Base-by-base conservation (phyloP, 2,329 filamentous ascomycete genomes). In the Xylariales sp. region DNA sequence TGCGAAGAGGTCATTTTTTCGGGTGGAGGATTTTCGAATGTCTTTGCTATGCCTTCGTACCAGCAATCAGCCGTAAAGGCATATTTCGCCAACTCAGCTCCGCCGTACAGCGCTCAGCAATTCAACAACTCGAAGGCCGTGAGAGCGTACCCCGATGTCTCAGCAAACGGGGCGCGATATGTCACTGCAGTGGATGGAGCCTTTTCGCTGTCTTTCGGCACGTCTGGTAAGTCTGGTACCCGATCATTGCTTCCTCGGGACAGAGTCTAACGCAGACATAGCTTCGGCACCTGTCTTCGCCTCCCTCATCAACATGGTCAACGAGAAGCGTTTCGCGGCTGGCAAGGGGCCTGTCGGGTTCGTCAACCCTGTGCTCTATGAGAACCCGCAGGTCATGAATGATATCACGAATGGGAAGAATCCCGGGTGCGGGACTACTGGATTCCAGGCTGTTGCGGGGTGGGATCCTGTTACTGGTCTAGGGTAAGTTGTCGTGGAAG, bases 1-100 rank as follows among this genome's bases (percentile, higher is more conserved):
- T 70, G 69, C 45, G 63, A 71, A 48, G 65, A 62, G 1, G 59
- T 68, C 51, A 70, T 72, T 57, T 66, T 65, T 44, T 69, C 64
- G 4, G 68, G 68, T 5, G 70, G 71, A 14, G 71, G 71, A 11
- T 74, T 75, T 56, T 67, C 62, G 47, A 71, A 74, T 51, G 60
- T 71, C 50, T 75, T 73, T 45, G 49, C 60, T 2, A 50, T 68
- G 3, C 72, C 74, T 0, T 48, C 53, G 11, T 78, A 76, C 53
- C 74, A 78, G 48, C 51, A 57, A 7, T 43, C 49, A 0, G 66
- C 64, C 4, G 60, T 73, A 7, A 50, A 55, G 9, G 46, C 49
- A 4, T 74, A 63, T 51, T 69, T 70, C 51, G 44, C 49, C 16
- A 56, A 65, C 42, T 58, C 64, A 41, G 56, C 65, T 8, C 66